Evolutionary conservation across 306 rosid genomes (phyloP), one percentile per base, ranked within the genome.

Genomic region (Canavalia gladiata): DNA sequence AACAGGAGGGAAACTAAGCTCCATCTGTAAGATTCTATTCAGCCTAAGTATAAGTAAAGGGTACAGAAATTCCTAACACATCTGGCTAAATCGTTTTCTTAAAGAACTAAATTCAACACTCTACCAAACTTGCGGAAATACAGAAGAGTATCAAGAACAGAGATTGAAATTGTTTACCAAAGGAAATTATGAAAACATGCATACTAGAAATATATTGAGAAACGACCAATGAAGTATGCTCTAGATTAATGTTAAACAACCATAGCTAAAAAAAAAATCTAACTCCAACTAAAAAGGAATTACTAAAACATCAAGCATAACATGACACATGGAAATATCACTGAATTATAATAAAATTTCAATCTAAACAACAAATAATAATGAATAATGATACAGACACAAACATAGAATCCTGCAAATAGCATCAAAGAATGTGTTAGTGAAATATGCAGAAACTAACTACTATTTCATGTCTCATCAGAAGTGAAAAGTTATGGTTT

Each of bases 381-480:
- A 18, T 18, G 18, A 39, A 74, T 56, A 52, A 1, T 18, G 51
- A 45, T 43, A 74, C 33, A 46, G 0, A 6, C 65, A 65, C 4
- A 30, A 9, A 42, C 35, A 78, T 11, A 78, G 67, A 66, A 68
- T 30, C 11, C 2, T 52, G 28, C 7, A 67, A 29, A 30, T 30
- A 54, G 57, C 8, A 34, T 46, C 34, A 55, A 73, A 73, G 39
- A 50, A 73, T 8, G 47, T n/a, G 4, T 73, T 5, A 55, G 18
- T 30, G 30, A 51, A 33, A 72, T 73, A 73, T 55, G 66, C 77
- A 73, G 7, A 35, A 72, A 50, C 10, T 18, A 2, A 50, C 12
- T 8, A 49, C 54, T 2, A 50, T 18, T 49, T 49, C 12, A 50
- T 1, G 51, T n/a, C 6, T 11, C 58, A n/a, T 28, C 63, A 56